Percentiles rank a stretch among this genome's conserved stretches.
These are phyloP conservation scores for Populus ilicifolia DNA, from an alignment of 345 rosid species.

Conservation along the genomic window DNA sequence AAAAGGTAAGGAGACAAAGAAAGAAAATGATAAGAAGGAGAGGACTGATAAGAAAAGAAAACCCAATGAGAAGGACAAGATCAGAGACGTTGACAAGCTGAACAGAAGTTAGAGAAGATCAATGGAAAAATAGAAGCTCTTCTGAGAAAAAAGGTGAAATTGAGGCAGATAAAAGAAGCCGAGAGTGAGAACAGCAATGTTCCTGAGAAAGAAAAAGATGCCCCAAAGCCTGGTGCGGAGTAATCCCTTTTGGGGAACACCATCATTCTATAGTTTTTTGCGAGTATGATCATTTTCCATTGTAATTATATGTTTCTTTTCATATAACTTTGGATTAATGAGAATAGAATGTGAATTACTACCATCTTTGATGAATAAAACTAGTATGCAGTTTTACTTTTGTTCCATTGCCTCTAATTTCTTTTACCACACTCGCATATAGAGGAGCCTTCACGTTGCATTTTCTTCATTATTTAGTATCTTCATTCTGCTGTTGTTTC, in stretches of 20 bases:
- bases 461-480: background rate
- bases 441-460: background rate
- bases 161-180: conserved; percentile 59
- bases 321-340: background rate
- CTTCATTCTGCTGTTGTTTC: background rate
- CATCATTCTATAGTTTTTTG: background rate
- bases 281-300: background rate
- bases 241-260: background rate
- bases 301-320: background rate
- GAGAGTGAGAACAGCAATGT: conserved; percentile 25
- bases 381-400: background rate
- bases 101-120: conserved; percentile 51
- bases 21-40: conserved; percentile 17
- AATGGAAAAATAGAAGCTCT: conserved; percentile 51
- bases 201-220: conserved; percentile 16
- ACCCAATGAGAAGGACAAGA: conserved; percentile 37
- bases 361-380: conserved; percentile 1
- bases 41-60: conserved; percentile 51
- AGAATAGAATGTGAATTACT: background rate
- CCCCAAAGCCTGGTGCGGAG: background rate
- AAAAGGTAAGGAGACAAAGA: conserved; percentile 27
- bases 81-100: conserved; percentile 44
- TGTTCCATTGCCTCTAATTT: background rate
- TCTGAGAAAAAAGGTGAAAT: conserved; percentile 45
- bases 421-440: background rate